These are phyloP conservation scores for Acanthamoeba lenticulata DNA, from an alignment of 208 protist species.

Conservation along the genomic window DNA sequence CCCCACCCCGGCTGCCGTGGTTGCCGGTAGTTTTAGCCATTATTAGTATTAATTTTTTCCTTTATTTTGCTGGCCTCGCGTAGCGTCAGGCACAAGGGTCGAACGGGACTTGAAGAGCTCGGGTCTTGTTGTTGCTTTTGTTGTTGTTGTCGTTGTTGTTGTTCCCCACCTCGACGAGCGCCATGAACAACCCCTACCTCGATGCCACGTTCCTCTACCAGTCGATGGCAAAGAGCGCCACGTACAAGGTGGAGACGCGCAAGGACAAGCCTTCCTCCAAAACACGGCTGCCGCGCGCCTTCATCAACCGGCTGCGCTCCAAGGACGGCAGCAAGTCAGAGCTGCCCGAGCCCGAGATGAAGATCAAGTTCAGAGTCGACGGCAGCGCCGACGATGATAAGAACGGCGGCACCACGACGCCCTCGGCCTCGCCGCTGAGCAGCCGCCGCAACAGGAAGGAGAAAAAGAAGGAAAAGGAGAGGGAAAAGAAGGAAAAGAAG, in stretches of 20 bases:
- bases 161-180: background rate
- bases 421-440: background rate
- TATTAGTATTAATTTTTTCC: too few species aligned
- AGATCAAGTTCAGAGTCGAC: constrained; percentile 21
- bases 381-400: background rate
- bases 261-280: background rate
- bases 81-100: too few species aligned
- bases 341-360: background rate
- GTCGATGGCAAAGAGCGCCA: constrained; percentile 42
- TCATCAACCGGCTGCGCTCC: constrained; percentile 14
- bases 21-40: too few species aligned
- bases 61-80: too few species aligned
- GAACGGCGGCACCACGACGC: background rate
- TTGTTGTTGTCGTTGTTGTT: background rate
- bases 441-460: background rate
- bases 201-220: constrained; percentile 21
- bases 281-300: constrained; percentile 3
- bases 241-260: background rate
- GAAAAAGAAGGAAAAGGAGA: background rate
- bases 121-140: background rate
- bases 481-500: background rate
- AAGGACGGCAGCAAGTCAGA: background rate
- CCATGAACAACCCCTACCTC: constrained; percentile 33
- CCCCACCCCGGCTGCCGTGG: too few species aligned
- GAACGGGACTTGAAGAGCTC: too few species aligned